Percentiles rank a stretch among this genome's conserved stretches.
These are phyloP conservation scores for Populus tremula DNA, from an alignment of 345 rosid species.

Conservation along the genomic window DNA sequence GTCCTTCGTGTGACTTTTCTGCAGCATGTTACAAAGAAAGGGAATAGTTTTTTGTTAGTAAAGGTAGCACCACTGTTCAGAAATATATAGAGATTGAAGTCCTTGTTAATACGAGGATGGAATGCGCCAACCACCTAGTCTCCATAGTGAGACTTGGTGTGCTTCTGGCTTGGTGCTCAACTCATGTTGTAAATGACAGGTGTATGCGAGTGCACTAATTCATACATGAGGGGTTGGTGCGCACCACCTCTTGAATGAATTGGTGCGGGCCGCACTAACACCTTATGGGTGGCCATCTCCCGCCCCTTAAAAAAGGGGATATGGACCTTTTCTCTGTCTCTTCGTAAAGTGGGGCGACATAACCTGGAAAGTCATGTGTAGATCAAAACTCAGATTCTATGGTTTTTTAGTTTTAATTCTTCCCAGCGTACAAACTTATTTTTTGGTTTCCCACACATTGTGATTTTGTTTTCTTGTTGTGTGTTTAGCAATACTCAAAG, in stretches of 20 bases:
- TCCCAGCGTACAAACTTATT: not conserved
- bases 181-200: not conserved
- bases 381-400: not conserved
- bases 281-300: not conserved
- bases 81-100: too few species aligned
- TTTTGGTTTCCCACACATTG: not conserved
- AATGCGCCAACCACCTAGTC: not conserved
- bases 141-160: not conserved
- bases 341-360: not conserved
- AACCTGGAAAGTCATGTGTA: not conserved
- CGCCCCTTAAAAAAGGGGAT: not conserved
- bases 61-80: too few species aligned
- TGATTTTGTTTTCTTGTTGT: constrained; percentile 24
- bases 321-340: not conserved
- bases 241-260: not conserved
- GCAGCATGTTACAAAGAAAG: too few species aligned
- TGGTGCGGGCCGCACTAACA: not conserved
- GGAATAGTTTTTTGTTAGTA: too few species aligned
- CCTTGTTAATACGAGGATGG: not conserved
- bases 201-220: not conserved
- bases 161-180: not conserved
- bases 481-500: constrained; percentile 73
- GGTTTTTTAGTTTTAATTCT: not conserved
- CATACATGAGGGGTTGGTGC: not conserved
- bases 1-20: too few species aligned